Conservation (phyloP, 129 eudicot genomes). For the Pseudognaphalium luteoalbum region DNA sequence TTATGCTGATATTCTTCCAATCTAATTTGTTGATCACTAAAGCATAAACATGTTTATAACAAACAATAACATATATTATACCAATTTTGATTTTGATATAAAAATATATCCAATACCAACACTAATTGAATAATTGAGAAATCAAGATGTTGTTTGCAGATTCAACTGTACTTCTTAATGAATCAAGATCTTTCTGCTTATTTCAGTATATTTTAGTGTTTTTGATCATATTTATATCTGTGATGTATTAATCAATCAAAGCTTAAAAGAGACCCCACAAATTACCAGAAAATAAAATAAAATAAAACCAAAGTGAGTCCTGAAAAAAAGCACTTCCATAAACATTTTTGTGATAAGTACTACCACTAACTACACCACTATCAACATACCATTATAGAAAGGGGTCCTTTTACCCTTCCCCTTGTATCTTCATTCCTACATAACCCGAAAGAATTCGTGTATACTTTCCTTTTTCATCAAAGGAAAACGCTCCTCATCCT, state of each 20-base stretch:
- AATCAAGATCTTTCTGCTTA: constrained; percentile 27
- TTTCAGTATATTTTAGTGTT: constrained; percentile 9
- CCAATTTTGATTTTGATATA: neutral
- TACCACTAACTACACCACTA: constrained; percentile 55
- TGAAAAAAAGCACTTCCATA: constrained; percentile 41
- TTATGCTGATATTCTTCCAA: constrained; percentile 31
- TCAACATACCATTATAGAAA: constrained; percentile 46
- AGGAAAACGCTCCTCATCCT: constrained; percentile 14
- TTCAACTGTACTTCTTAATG: constrained; percentile 35
- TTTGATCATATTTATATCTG: constrained; percentile 5
- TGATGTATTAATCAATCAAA: constrained; percentile 11
- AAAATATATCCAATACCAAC: constrained; percentile 23
- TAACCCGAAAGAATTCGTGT: constrained; percentile 24
- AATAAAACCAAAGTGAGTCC: constrained; percentile 30
- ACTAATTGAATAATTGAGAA: constrained; percentile 24
- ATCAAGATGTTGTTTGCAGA: constrained; percentile 23
- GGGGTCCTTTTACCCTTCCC: constrained; percentile 27
- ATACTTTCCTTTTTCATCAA: constrained; percentile 16
- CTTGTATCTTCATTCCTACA: constrained; percentile 33
- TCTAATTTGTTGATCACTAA: constrained; percentile 33
- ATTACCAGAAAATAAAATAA: neutral
- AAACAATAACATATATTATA: neutral
- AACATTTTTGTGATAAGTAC: constrained; percentile 50
- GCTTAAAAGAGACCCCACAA: constrained; percentile 35
- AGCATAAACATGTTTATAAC: constrained; percentile 14